Percentiles rank a stretch among this genome's conserved stretches.
Conservation (phyloP, 2,329 filamentous ascomycete genomes). For the Nigrograna mackinnonii region DNA sequence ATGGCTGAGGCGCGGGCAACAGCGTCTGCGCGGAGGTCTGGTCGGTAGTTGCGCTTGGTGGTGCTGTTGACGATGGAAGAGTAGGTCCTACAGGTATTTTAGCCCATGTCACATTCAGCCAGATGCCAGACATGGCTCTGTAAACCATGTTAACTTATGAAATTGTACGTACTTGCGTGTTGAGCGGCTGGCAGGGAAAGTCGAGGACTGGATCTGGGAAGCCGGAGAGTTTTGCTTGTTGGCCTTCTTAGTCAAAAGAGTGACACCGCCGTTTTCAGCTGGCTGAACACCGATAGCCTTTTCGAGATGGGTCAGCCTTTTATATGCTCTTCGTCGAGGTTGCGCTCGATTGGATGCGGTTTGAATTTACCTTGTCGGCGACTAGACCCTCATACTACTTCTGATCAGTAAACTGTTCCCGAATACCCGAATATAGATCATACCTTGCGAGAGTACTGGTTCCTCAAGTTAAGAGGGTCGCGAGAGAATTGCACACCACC, state of each 20-base stretch:
- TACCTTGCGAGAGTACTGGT: constrained; percentile 92
- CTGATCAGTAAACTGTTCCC: constrained; percentile 24
- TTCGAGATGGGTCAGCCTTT: constrained; percentile 5
- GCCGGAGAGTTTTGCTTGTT: constrained; percentile 74
- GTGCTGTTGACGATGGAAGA: constrained; percentile 80
- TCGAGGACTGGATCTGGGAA: constrained; percentile 64
- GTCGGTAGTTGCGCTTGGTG: constrained; percentile 81
- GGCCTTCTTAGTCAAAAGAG: constrained; percentile 83
- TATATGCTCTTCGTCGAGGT: background rate
- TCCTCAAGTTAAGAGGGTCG: constrained; percentile 90
- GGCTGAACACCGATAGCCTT: constrained; percentile 82
- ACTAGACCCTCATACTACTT: constrained; percentile 84
- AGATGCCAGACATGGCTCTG: too few species aligned
- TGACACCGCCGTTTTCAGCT: constrained; percentile 77
- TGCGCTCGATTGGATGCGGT: too few species aligned
- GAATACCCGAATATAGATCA: constrained; percentile 12
- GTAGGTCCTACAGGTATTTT: constrained; percentile 67
- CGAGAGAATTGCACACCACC: constrained; percentile 90
- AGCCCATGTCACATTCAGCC: too few species aligned
- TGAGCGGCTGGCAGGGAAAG: constrained; percentile 72
- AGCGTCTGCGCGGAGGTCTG: constrained; percentile 61
- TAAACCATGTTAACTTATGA: too few species aligned
- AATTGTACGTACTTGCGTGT: constrained; percentile 77
- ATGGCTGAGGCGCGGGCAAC: constrained; percentile 87
- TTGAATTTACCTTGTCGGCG: constrained; percentile 78